A percentile compares a stretch with the other conserved stretches of the same genome.
Evolutionary conservation across 768 basidiomycete genomes (phyloP).

Genomic region (Boletus sp.): DNA sequence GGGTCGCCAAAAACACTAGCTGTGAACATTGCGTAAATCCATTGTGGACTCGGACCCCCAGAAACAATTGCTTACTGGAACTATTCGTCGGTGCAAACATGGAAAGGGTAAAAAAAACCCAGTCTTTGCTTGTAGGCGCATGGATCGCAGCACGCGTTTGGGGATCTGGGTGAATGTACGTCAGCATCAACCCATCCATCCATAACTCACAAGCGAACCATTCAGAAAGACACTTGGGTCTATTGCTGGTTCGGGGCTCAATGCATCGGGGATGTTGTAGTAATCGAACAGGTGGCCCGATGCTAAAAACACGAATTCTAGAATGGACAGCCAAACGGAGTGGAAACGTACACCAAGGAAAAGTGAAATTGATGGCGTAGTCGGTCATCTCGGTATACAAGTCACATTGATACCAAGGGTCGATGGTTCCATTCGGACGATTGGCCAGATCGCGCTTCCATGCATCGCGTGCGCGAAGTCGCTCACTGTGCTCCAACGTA

Average conservation of each 20-base stretch:
- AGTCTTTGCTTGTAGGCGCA: constrained; percentile 60
- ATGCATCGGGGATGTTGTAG: not conserved
- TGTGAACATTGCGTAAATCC: constrained; percentile 1
- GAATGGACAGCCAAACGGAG: not conserved
- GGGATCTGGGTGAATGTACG: too few species aligned
- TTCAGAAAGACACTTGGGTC: too few species aligned
- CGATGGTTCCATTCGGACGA: constrained; percentile 53
- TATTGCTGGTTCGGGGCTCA: too few species aligned
- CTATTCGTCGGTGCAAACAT: constrained; percentile 14
- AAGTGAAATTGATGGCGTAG: constrained; percentile 68
- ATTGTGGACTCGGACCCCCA: too few species aligned
- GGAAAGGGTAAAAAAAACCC: constrained; percentile 29
- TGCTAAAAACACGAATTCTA: not conserved
- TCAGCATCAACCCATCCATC: too few species aligned
- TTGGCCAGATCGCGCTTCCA: constrained; percentile 48
- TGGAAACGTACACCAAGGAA: constrained; percentile 47
- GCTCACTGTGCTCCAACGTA: constrained; percentile 17
- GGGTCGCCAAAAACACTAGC: constrained; percentile 23
- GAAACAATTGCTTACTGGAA: constrained; percentile 11
- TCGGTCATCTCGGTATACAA: constrained; percentile 60
- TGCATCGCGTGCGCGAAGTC: constrained; percentile 17
- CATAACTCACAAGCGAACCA: too few species aligned
- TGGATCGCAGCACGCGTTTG: constrained; percentile 47
- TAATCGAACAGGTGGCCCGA: not conserved
- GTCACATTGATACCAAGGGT: constrained; percentile 61